These are phyloP conservation scores for Coriolopsis trogii DNA, from an alignment of 1,284 basidiomycete genomes.

Conservation along the genomic window DNA sequence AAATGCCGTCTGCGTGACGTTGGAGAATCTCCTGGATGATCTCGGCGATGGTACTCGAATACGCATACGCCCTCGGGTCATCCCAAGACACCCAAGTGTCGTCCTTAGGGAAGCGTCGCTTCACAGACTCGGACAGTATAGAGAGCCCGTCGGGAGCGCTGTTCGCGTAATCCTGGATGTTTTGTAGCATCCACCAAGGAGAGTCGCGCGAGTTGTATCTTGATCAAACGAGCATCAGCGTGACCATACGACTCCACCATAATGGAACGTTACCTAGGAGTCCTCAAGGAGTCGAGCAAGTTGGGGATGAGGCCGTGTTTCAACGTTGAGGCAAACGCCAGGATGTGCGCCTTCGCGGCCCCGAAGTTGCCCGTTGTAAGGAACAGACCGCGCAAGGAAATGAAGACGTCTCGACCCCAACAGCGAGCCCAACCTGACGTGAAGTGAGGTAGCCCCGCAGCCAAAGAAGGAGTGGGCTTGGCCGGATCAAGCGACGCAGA, in stretches of 20 bases:
- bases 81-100: slow-evolving; percentile 95
- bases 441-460: slow-evolving; percentile 96
- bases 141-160: slow-evolving; percentile 85
- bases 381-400: slow-evolving; percentile 90
- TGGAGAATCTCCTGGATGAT: slow-evolving; percentile 96
- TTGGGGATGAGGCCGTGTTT: slow-evolving; percentile 94
- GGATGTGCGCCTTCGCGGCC: slow-evolving; percentile 84
- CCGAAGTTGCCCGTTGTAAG: slow-evolving; percentile 89
- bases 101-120: slow-evolving; percentile 90
- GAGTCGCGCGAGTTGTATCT: slow-evolving; percentile 92
- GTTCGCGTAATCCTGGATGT: slow-evolving; percentile 92
- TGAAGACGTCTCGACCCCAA: slow-evolving; percentile 98
- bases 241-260: background rate
- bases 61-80: slow-evolving; percentile 81
- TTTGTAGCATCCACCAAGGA: slow-evolving; percentile 99
- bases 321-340: slow-evolving; percentile 85
- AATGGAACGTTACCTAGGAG: slow-evolving; percentile 64
- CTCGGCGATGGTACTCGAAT: slow-evolving; percentile 85
- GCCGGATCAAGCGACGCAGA: slow-evolving; percentile 84
- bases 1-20: slow-evolving; percentile 90
- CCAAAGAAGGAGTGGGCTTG: slow-evolving; percentile 76
- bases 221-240: background rate
- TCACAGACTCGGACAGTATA: slow-evolving; percentile 82
- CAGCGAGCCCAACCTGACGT: slow-evolving; percentile 89
- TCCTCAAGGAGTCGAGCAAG: slow-evolving; percentile 84